Base-by-base conservation (phyloP, 169 alveolate species). In the Cryptosporidium felis region DNA sequence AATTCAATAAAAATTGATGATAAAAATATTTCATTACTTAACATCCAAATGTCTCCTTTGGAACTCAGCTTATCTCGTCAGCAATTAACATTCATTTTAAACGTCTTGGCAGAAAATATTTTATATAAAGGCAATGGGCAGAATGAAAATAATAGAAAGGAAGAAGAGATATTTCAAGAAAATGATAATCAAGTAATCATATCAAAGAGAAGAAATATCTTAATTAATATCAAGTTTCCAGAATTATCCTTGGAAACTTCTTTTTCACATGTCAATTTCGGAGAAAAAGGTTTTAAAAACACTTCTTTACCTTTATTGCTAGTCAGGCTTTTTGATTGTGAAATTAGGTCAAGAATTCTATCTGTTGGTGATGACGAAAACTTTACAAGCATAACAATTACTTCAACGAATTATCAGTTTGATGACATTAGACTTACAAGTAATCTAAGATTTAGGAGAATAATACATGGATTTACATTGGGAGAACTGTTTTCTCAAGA, bases 391-490 rank as follows among this genome's bases (percentile, higher is more conserved):
- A n/a, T 74, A 10, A 49, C 23, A 2, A 74, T 74, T 6, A 56
- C 67, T 28, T 74, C 85, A n/a, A 49, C 34, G 18, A 74, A 74
- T 26, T 74, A 74, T 40, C 61, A 53, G 28, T 74, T 74, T 74
- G 85, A 74, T 26, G 85, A 74, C 28, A 74, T 74, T 41, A 51
- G 85, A 28, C 30, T 74, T 5, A 74, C 66, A 30, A 74, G 60
- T 16, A 74, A 74, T 14, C 41, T 58, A 9, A 74, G 53, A 40
- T 74, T 49, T 53, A 74, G 85, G 10, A 74, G 85, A 56, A 74
- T 74, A 21, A 34, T 74, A 3, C 63, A 74, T 3, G 67, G 85
- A 9, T 74, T 38, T 21, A 32, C 63, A 3, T 53, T 74, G 42
- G 85, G 67, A 0, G n/a, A 41, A 14, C 38, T 36, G 21, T 18